A percentile compares a stretch with the other conserved stretches of the same genome.
Evolutionary conservation across 163 green algal species (phyloP).

Genomic region (Chloromonas sp.): DNA sequence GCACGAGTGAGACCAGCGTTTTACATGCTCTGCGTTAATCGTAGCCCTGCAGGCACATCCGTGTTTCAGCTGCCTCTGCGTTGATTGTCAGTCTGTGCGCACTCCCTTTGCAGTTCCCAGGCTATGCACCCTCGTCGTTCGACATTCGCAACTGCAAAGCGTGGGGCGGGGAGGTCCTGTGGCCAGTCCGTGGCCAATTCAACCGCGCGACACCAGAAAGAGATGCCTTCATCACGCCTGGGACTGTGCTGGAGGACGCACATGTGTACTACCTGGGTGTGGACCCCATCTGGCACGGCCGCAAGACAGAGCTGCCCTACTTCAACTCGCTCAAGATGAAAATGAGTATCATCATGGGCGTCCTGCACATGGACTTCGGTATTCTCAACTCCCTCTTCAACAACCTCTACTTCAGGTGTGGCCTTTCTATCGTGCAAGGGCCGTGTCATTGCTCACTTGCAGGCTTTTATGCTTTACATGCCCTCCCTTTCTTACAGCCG

Average conservation of each 20-base stretch:
- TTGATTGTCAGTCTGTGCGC: too few species aligned
- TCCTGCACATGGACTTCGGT: slow-evolving; percentile 92
- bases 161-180: slow-evolving; percentile 17
- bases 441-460: not conserved
- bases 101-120: not conserved
- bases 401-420: slow-evolving; percentile 77
- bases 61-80: too few species aligned
- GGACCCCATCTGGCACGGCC: slow-evolving; percentile 95
- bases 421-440: not conserved
- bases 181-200: not conserved
- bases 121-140: not conserved
- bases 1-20: too few species aligned
- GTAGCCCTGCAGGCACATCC: too few species aligned
- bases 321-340: slow-evolving; percentile 99
- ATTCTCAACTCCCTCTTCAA: slow-evolving; percentile 95
- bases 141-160: slow-evolving; percentile 29
- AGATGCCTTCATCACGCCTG: too few species aligned
- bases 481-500: not conserved
- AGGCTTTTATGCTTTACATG: not conserved
- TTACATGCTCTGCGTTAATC: too few species aligned
- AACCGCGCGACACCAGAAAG: not conserved
- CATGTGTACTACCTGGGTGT: slow-evolving; percentile 81
- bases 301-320: slow-evolving; percentile 85
- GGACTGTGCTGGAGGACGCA: not conserved
- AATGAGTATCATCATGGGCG: slow-evolving; percentile 94